A percentile compares a stretch with the other conserved stretches of the same genome.
Evolutionary conservation across 2,329 filamentous ascomycete genomes (phyloP).

Genomic region (Penicillium glabrum): DNA sequence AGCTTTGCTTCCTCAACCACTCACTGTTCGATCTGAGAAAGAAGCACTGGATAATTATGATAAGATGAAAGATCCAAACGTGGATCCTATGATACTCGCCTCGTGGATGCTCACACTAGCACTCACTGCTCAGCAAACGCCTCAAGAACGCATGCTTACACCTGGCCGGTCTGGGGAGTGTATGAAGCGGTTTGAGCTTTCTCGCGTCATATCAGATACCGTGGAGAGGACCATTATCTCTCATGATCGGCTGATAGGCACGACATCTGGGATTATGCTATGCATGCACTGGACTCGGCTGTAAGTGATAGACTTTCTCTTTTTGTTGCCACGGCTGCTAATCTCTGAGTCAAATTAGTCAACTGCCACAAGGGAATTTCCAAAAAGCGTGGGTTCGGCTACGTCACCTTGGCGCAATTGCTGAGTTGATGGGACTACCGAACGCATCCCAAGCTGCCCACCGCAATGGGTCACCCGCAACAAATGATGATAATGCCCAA

Average conservation of each 20-base stretch:
- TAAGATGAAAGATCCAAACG: background rate
- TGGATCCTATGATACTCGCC: background rate
- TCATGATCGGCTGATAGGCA: background rate
- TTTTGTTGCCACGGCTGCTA: background rate
- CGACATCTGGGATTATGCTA: background rate
- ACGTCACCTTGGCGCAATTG: background rate
- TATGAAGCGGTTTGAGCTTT: background rate
- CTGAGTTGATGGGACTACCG: background rate
- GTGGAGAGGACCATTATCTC: background rate
- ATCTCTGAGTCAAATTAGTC: background rate
- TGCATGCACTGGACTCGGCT: background rate
- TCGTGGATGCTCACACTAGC: background rate
- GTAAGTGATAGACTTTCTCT: background rate
- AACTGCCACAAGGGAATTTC: background rate
- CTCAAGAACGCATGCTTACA: background rate
- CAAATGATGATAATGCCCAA: background rate
- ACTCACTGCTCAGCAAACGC: background rate
- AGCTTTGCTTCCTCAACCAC: background rate
- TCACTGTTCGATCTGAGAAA: background rate
- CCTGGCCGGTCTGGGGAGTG: background rate
- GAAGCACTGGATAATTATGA: background rate
- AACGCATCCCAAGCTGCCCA: background rate
- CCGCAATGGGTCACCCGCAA: background rate
- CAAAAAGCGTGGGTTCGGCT: background rate
- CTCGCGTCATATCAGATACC: background rate